Base-by-base conservation (phyloP, 2,329 filamentous ascomycete species). In the Monilinia laxa region DNA sequence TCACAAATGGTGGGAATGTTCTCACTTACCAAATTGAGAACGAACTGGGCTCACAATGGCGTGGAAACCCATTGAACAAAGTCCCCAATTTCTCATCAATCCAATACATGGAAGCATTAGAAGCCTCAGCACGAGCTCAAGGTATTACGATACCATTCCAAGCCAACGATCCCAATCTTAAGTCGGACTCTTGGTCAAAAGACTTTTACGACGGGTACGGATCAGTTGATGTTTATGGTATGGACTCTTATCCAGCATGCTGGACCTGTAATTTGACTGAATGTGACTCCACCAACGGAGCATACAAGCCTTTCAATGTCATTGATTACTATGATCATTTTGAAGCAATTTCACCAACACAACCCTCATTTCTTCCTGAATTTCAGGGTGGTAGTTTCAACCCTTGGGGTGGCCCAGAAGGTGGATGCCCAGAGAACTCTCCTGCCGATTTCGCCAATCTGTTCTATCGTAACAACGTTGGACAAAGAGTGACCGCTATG, bases 201-300 rank as follows among this genome's bases (percentile, higher is more conserved):
- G 86, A 89, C 74, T 88, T 82, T 71, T 82, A 82, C 64, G 82
- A 79, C 35, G 81, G 78, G 9, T 81, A 79, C 16, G 86, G 86
- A 11, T 82, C 87, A 68, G 81, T 87, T 60, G 83, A 87, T 72
- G 79, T 83, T 28, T 80, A 78, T 60, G 81, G 83, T 0, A 72
- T 84, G 2, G 84, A 87, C 71, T 82, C 80, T 68, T 85, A 84
- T 64, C 82, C 81, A 1, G 81, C 79, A 0, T 88, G 86, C 78
- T 88, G 85, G 85, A 86, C 83, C 64, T 89, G 87, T 73, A 85
- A 88, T 66, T 76, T 87, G 11, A 82, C 80, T 40, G 85, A 87
- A 67, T 88, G 87, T 71, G 84, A 82, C 1, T 81, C 83, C 2
- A 85, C 84, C 0, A 88, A 88, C 69, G 85, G 85, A 25, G 75